Percentiles rank a stretch among this genome's conserved stretches.
phyloP scores from a whole-genome alignment of 1,284 basidiomycete genomes.

The Heterobasidion annosum region DNA sequence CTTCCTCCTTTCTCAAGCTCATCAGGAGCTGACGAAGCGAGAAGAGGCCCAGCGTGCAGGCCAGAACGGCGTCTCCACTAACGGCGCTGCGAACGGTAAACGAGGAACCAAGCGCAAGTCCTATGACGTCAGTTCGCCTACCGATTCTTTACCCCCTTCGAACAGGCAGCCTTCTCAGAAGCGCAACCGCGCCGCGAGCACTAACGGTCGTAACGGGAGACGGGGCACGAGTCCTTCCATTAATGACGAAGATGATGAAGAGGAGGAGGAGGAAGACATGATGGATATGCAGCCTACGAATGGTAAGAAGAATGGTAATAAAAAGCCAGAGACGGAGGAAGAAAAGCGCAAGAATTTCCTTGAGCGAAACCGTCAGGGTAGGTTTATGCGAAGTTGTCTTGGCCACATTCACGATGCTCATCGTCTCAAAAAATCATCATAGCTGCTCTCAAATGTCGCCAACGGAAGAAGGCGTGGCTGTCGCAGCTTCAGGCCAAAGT shows the following conservation, averaged over 20 bases:
- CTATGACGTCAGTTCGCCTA: slow-evolving; percentile 29
- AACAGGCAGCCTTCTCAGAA: slow-evolving; percentile 29
- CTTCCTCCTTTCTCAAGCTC: slow-evolving; percentile 88
- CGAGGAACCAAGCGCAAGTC: slow-evolving; percentile 63
- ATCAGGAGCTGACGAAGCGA: slow-evolving; percentile 93
- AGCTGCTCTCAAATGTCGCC: slow-evolving; percentile 98
- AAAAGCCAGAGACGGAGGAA: slow-evolving; percentile 90
- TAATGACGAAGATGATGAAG: slow-evolving; percentile 34
- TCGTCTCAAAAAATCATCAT: slow-evolving; percentile 2
- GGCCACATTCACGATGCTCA: background rate
- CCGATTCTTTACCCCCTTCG: slow-evolving; percentile 14
- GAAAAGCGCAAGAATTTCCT: slow-evolving; percentile 93
- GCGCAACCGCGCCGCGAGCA: slow-evolving; percentile 23
- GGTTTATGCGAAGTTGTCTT: slow-evolving; percentile 10
- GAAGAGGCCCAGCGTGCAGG: slow-evolving; percentile 57
- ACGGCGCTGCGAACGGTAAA: slow-evolving; percentile 20
- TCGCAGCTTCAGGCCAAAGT: slow-evolving; percentile 89
- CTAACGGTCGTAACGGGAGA: slow-evolving; percentile 6
- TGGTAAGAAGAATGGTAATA: slow-evolving; percentile 25
- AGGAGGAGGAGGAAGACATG: slow-evolving; percentile 42
- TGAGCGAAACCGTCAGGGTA: slow-evolving; percentile 91
- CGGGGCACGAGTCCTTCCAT: slow-evolving; percentile 16
- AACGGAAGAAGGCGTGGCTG: slow-evolving; percentile 98
- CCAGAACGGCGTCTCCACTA: slow-evolving; percentile 12
- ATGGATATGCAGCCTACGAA: slow-evolving; percentile 18